Base-by-base conservation (phyloP, 257 asterid species). In the Apocynum venetum region DNA sequence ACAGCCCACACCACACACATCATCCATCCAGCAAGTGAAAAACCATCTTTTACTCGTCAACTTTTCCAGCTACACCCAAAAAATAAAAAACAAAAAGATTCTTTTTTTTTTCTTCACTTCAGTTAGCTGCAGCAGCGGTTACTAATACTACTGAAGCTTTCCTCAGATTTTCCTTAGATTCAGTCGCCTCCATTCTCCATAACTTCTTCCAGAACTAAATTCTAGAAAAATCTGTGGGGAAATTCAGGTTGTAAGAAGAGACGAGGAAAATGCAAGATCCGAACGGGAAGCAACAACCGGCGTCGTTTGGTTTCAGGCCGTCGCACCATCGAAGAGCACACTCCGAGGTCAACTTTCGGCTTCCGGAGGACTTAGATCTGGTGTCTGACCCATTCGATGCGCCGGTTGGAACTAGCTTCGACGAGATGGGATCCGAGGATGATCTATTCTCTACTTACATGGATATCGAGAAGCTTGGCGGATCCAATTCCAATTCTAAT, bases 351-450 rank as follows among this genome's bases (percentile, higher is more conserved):
- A 93, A 88, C 84, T 93, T 85, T 87, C 87, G 96, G 46, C 84
- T 95, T 19, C 97, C 97, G 67, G 96, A 92, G 84, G 94, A 94
- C 74, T 75, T 91, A 59, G 98, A 95, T 93, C 94, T 95, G 88
- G 92, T 25, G 1, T 73, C 96, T 19, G 94, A 92, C 87, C 88
- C 86, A 5, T 87, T 92, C 60, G 97, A 86, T 70, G 92, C 82
- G 9, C 87, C 92, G 2, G 86, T 82, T 0, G 92, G 91, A 4
- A 88, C 51, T 52, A 75, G 89, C 74, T 90, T 95, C 74, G 98
- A 93, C 64, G 99, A 93, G 87, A 88, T 89, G 76, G 97, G 96
- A 85, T 95, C 98, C 68, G 99, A 93, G 86, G 99, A 95, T 41
- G 97, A 95, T 87, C 86, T 95, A 65, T 91, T 95, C 80, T 86